Percentiles rank a stretch among this genome's conserved stretches.
These are phyloP conservation scores for Russula virescens DNA, from an alignment of 768 basidiomycete genomes.

Conservation along the genomic window DNA sequence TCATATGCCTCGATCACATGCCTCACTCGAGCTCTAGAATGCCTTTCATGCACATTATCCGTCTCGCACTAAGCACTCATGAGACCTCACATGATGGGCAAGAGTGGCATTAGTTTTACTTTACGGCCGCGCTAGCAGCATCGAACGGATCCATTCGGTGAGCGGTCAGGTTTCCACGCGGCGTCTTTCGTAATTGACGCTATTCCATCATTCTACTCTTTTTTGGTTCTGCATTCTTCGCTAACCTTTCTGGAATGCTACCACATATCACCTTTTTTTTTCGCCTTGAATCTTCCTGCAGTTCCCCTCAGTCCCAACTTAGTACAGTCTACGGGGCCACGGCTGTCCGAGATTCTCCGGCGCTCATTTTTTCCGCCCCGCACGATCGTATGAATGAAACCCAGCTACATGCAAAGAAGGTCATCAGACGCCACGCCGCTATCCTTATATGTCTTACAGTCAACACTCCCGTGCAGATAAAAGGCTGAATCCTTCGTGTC, in stretches of 20 bases:
- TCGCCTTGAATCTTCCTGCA: neutral
- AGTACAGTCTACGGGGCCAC: neutral
- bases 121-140: constrained; percentile 21
- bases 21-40: constrained; percentile 9
- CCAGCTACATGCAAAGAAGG: constrained; percentile 2
- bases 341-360: neutral
- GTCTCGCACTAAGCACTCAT: constrained; percentile 12
- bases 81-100: constrained; percentile 18
- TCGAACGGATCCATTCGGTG: neutral
- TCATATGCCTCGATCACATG: constrained; percentile 23
- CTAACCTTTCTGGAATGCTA: neutral
- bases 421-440: constrained; percentile 14
- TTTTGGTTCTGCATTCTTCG: neutral
- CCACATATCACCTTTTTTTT: neutral
- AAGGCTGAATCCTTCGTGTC: constrained; percentile 6
- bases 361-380: constrained; percentile 1
- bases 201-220: neutral
- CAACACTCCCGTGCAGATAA: constrained; percentile 2
- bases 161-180: constrained; percentile 1
- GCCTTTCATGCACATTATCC: neutral
- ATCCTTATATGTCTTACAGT: neutral
- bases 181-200: constrained; percentile 13
- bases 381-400: constrained; percentile 15
- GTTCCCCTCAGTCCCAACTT: neutral
- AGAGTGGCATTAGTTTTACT: constrained; percentile 12